A percentile compares a stretch with the other conserved stretches of the same genome.
Evolutionary conservation across 1,284 basidiomycete genomes (phyloP).

Genomic region (Puccinia brachypodii): DNA sequence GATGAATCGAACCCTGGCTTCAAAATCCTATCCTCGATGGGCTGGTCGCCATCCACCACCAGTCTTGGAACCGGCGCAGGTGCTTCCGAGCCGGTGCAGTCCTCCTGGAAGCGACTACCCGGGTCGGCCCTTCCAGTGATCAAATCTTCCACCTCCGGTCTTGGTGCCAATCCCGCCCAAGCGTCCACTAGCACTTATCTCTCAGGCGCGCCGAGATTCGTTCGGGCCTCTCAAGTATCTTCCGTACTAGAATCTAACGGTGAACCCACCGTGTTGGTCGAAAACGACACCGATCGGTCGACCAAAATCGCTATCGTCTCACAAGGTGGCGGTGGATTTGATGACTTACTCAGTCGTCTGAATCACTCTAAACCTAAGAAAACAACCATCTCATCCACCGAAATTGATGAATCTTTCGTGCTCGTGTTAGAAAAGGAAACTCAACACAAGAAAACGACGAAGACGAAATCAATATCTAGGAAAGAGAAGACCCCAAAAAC

Average conservation of each 20-base stretch:
- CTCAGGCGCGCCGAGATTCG: constrained; percentile 27
- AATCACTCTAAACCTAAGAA: not conserved
- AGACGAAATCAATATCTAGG: too few species aligned
- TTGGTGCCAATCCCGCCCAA: constrained; percentile 33
- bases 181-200: constrained; percentile 17
- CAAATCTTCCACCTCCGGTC: constrained; percentile 30
- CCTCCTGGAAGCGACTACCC: constrained; percentile 35
- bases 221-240: not conserved
- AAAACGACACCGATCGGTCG: constrained; percentile 7
- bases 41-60: constrained; percentile 23
- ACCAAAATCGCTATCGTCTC: constrained; percentile 29
- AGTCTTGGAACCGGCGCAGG: not conserved
- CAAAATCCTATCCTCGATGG: constrained; percentile 45
- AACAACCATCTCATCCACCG: not conserved
- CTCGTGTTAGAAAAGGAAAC: not conserved
- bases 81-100: not conserved
- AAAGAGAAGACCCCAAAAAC: not conserved
- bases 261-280: not conserved
- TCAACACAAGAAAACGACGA: not conserved
- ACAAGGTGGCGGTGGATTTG: constrained; percentile 30
- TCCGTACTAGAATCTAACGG: not conserved
- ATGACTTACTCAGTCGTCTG: constrained; percentile 29
- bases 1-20: constrained; percentile 45
- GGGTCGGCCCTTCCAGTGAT: constrained; percentile 20
- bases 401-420: not conserved